Conservation (phyloP, 352 stramenopile genomes). For the Phytopythium vexans region DNA sequence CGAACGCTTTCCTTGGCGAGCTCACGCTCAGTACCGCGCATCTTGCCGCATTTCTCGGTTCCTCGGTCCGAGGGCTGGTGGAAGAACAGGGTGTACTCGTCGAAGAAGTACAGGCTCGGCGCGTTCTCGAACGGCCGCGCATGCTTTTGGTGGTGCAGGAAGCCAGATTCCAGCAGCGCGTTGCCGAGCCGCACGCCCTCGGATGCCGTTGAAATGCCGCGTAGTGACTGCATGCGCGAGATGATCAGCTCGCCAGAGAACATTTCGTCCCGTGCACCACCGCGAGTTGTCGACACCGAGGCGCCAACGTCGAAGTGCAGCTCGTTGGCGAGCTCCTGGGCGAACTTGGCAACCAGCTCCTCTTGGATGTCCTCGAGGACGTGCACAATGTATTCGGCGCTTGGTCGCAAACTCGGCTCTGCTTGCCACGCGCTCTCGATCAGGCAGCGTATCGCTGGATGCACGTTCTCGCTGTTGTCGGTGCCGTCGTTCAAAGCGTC, state of each 20-base stretch:
- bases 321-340: slow-evolving; percentile 19
- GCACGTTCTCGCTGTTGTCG: slow-evolving; percentile 1
- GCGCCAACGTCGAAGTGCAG: slow-evolving; percentile 18
- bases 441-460: slow-evolving; percentile 32
- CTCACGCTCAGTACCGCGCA: background rate
- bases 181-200: slow-evolving; percentile 45
- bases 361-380: slow-evolving; percentile 45
- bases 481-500: background rate
- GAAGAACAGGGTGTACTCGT: slow-evolving; percentile 31
- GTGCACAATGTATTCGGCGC: slow-evolving; percentile 32
- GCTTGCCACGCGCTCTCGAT: slow-evolving; percentile 45
- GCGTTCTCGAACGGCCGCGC: slow-evolving; percentile 26
- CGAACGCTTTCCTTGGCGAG: background rate
- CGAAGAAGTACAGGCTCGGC: slow-evolving; percentile 33
- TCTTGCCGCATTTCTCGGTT: background rate
- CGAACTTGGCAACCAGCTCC: slow-evolving; percentile 29
- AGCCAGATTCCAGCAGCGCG: slow-evolving; percentile 41
- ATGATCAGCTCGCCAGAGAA: slow-evolving; percentile 31
- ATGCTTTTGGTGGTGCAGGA: slow-evolving; percentile 49
- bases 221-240: slow-evolving; percentile 23
- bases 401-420: slow-evolving; percentile 30
- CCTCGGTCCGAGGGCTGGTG: slow-evolving; percentile 13
- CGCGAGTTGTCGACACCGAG: slow-evolving; percentile 11
- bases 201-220: slow-evolving; percentile 17
- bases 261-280: slow-evolving; percentile 10